Evolutionary conservation across 2,329 filamentous ascomycete species (phyloP), one percentile per base, ranked within the genome.

Genomic region (Cladophialophora chaetospira): DNA sequence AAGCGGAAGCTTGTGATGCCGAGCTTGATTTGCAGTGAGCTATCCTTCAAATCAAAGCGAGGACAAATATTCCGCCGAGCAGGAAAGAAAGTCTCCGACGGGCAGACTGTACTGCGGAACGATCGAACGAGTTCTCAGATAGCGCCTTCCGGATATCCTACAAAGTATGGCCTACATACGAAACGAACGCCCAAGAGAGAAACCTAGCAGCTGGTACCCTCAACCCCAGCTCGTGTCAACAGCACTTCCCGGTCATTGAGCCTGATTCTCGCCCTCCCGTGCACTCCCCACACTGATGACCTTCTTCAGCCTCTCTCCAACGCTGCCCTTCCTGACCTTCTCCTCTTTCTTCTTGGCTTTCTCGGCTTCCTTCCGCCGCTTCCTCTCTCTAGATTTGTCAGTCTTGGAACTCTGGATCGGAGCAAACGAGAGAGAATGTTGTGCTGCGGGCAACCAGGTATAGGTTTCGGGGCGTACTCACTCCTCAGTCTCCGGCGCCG

Each of bases 331-430:
- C 5, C 55, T n/a, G 21, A 47, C 44, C 11, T 13, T 26, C 49
- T 58, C 49, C 21, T 50, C 48, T 35, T 42, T 57, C 17, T 48
- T 52, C 33, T 35, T 23, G 31, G 17, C 48, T 43, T 57, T 57
- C 54, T 53, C 54, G 28, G 31, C 48, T 8, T 50, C 49, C 25
- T 26, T 57, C 25, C 54, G 26, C 17, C 31, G 47, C 19, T 57
- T 55, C 21, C 52, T 42, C 33, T 55, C 52, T n/a, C n/a, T n/a
- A n/a, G n/a, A n/a, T n/a, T n/a, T n/a, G n/a, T n/a, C n/a, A n/a
- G 13, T 50, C 47, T 13, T 36, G 11, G 13, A 35, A 38, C 29
- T 50, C 47, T 5, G 47, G 47, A 25, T n/a, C n/a, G n/a, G n/a
- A n/a, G n/a, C n/a, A n/a, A n/a, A n/a, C n/a, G n/a, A n/a, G n/a